Percentiles rank a stretch among this genome's conserved stretches.
These are phyloP conservation scores for Backusella parvicylindrica DNA, from an alignment of 192 early-diverging fungal genomes.

Conservation along the genomic window DNA sequence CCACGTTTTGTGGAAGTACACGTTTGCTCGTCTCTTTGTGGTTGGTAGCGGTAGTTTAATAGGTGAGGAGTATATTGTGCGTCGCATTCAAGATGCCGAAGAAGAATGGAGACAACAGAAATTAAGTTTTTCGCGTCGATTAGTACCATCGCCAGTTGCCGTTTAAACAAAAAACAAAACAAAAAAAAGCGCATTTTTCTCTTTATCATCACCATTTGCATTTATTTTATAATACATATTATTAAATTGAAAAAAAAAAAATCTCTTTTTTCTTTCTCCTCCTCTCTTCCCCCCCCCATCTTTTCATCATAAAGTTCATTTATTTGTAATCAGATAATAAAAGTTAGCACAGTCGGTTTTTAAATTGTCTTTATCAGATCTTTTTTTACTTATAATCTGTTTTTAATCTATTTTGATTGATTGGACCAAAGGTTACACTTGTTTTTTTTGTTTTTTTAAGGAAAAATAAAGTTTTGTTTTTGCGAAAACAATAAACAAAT, in stretches of 20 bases:
- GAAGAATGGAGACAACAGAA: slow-evolving; percentile 28
- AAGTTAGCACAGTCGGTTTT: background rate
- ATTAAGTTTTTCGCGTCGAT: background rate
- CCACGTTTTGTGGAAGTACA: slow-evolving; percentile 33
- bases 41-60: slow-evolving; percentile 23
- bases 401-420: background rate
- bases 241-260: background rate
- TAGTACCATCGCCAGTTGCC: background rate
- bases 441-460: background rate
- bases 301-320: background rate
- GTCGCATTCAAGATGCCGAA: slow-evolving; percentile 26
- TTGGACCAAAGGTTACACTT: background rate
- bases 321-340: slow-evolving; percentile 4
- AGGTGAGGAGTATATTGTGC: slow-evolving; percentile 31
- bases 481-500: background rate
- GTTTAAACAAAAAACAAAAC: background rate
- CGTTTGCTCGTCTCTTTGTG: slow-evolving; percentile 29
- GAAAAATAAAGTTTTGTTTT: background rate
- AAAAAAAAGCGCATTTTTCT: background rate
- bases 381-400: background rate
- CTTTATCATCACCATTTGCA: background rate
- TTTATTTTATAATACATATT: background rate
- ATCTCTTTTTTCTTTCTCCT: background rate
- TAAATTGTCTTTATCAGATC: slow-evolving; percentile 1
- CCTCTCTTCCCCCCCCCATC: background rate